These are phyloP conservation scores for Fraxinus sp. DNA, from an alignment of 305 asterid species.

Conservation along the genomic window DNA sequence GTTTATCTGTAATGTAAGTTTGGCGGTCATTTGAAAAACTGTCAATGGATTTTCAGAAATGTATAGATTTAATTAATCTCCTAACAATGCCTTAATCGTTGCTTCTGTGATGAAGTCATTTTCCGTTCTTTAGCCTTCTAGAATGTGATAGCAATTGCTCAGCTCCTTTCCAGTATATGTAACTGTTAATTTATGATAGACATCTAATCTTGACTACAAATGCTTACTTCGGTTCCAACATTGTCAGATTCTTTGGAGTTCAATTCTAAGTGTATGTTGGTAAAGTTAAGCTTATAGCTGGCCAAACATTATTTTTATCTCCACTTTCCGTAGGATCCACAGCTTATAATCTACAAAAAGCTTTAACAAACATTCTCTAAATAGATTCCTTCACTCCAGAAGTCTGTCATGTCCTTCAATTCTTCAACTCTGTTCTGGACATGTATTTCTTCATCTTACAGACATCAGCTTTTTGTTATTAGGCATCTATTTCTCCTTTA, in stretches of 20 bases:
- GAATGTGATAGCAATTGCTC: neutral
- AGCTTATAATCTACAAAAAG: neutral
- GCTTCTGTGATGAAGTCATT: neutral
- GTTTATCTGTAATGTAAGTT: neutral
- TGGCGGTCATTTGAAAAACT: neutral
- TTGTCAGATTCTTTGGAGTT: neutral
- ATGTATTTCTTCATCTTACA: neutral
- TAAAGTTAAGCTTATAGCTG: neutral
- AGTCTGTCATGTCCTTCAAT: neutral
- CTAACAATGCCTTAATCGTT: neutral
- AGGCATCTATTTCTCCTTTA: neutral
- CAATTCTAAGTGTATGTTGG: neutral
- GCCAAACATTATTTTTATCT: neutral
- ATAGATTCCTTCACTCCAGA: neutral
- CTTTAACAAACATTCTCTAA: neutral
- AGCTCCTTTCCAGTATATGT: neutral
- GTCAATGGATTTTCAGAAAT: neutral
- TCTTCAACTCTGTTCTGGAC: neutral
- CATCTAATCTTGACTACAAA: neutral
- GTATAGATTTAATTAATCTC: neutral
- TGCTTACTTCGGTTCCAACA: neutral
- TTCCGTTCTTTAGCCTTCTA: neutral
- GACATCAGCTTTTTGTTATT: neutral
- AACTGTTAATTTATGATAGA: conserved; percentile 2
- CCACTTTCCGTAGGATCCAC: neutral